phyloP scores from a whole-genome alignment of 179 eudicot species.

The Heliamphora ciliata region DNA sequence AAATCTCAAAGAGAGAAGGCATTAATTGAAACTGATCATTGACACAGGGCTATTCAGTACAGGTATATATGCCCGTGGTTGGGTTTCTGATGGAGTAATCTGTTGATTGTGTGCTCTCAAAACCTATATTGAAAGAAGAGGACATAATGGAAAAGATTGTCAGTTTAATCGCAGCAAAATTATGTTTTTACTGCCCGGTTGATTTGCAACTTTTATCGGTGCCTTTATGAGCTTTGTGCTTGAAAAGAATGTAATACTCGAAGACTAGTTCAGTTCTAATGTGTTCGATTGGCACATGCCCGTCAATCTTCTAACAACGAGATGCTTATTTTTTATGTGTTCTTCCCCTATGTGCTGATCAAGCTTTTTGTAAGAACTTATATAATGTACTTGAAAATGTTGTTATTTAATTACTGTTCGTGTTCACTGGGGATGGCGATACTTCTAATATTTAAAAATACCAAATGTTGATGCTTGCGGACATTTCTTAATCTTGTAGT shows the following conservation, averaged over 20 bases:
- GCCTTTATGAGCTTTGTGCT: background rate
- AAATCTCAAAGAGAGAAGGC: no score
- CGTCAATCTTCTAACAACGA: background rate
- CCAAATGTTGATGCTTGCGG: background rate
- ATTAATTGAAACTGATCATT: no score
- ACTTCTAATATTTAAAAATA: conserved; percentile 4
- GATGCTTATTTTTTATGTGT: background rate
- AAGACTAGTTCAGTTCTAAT: background rate
- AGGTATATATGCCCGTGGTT: no score
- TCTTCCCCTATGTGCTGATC: background rate
- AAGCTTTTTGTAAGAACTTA: background rate
- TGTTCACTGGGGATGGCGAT: background rate
- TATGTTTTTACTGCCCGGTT: no score
- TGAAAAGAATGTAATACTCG: background rate
- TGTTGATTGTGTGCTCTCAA: no score
- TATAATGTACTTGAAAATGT: background rate
- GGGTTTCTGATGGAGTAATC: no score
- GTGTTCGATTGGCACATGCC: background rate
- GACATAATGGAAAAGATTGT: background rate
- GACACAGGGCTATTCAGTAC: no score
- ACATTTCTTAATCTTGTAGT: conserved; percentile 11
- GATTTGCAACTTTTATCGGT: background rate
- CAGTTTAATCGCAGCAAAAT: no score
- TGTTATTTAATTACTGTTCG: background rate
- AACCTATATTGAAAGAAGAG: background rate